Base-by-base conservation (phyloP, 2,329 filamentous ascomycete genomes). In the Gaeumannomyces tritici region DNA sequence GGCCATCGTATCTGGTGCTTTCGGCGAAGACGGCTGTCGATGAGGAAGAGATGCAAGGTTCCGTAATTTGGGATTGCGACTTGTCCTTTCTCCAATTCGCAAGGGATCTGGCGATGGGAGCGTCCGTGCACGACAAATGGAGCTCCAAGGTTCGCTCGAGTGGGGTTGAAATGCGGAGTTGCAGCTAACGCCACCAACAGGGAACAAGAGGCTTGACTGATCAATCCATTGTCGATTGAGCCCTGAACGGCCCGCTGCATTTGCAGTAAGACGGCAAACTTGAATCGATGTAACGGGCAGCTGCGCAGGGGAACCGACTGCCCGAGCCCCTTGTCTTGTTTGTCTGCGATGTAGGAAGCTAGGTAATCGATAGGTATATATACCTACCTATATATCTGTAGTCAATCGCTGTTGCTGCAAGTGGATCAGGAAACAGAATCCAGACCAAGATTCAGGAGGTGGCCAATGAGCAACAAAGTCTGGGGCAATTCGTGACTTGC, bases 1-100 rank as follows among this genome's bases (percentile, higher is more conserved):
- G 68, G 82, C 82, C 82, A 85, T 85, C 72, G 59, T 28, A 31
- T 21, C 28, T 35, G 35, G 35, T 58, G 61, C 31, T 31, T n/a
- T 61, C 33, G 28, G 24, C 55, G 55, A 26, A 56, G 66, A 67
- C 67, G 66, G 66, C 55, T 31, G 62, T 31, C 55, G 59, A 63
- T 65, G 62, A 57, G 57, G n/a, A 64, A 42, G 42, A 18, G 42
- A 9, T 51, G 2, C 21, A 9, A 61, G 58, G 31, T n/a, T n/a
- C 28, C 33, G 28, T 13, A 35, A 33, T 31, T 35, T n/a, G 28
- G 29, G 28, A 33, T 12, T 58, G 29, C 42, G 62, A 29, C 21
- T 60, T 64, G 18, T 35, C 27, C 24, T 55, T 35, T 51, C 21
- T n/a, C 42, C 42, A 7, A 51, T 51, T 51, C 42, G 42, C 42